These are phyloP conservation scores for Zygotorulaspora florentina DNA, from an alignment of 805 yeast genomes.

Conservation along the genomic window DNA sequence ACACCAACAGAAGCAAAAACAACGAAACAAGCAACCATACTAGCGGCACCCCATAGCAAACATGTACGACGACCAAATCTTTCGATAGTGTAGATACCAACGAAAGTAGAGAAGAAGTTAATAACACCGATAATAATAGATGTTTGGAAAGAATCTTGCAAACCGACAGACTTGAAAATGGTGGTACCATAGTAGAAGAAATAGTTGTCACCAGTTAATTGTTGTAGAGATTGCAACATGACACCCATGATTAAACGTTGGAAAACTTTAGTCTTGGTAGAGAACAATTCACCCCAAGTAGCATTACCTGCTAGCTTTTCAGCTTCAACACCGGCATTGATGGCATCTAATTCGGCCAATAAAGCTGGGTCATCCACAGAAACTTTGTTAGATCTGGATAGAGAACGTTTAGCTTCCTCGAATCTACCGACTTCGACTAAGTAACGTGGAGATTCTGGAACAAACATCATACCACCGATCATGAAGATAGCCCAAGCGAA, in stretches of 20 bases:
- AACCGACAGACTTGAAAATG: slow-evolving; percentile 57
- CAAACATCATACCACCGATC: slow-evolving; percentile 40
- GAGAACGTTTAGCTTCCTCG: slow-evolving; percentile 58
- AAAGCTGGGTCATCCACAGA: slow-evolving; percentile 52
- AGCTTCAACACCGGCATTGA: slow-evolving; percentile 56
- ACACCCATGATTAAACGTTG: slow-evolving; percentile 48
- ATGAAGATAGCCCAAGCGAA: slow-evolving; percentile 43
- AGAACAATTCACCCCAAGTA: slow-evolving; percentile 58
- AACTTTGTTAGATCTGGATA: slow-evolving; percentile 56
- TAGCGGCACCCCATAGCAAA: slow-evolving; percentile 45
- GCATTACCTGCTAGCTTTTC: slow-evolving; percentile 61
- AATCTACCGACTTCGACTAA: slow-evolving; percentile 50
- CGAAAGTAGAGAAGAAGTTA: slow-evolving; percentile 53
- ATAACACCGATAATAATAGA: slow-evolving; percentile 56
- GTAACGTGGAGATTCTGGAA: slow-evolving; percentile 74
- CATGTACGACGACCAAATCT: slow-evolving; percentile 51
- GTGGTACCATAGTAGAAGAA: slow-evolving; percentile 66
- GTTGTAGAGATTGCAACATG: slow-evolving; percentile 57
- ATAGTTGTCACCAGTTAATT: slow-evolving; percentile 61
- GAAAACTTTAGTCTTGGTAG: slow-evolving; percentile 60
- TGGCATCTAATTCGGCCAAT: slow-evolving; percentile 52
- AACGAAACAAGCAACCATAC: slow-evolving; percentile 45
- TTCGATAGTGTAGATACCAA: slow-evolving; percentile 49
- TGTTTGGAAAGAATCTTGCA: slow-evolving; percentile 54
- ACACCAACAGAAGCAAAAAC: slow-evolving; percentile 61